phyloP scores from a whole-genome alignment of 768 basidiomycete genomes.

The Fomitopsis pulvina region DNA sequence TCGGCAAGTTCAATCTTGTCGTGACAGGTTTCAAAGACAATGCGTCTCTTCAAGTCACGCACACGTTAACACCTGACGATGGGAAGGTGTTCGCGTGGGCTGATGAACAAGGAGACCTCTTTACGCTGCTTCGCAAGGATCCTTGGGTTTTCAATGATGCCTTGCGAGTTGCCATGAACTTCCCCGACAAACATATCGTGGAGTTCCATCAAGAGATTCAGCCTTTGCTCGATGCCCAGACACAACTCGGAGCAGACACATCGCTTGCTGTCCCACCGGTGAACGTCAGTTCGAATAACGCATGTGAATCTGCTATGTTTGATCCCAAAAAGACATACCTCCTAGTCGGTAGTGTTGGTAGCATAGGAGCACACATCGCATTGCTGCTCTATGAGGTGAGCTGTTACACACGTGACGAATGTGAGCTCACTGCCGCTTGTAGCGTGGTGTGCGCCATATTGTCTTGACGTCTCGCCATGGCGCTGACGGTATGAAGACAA shows the following conservation, averaged over 20 bases:
- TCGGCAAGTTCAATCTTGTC: slow-evolving; percentile 6
- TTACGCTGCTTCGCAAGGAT: neutral
- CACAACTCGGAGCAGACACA: too few relatives aligned
- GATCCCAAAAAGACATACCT: slow-evolving; percentile 28
- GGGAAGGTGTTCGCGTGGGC: slow-evolving; percentile 13
- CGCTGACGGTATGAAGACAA: neutral
- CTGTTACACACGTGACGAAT: neutral
- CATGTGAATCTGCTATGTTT: too few relatives aligned
- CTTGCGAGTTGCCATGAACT: neutral
- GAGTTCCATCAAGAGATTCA: too few relatives aligned
- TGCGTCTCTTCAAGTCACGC: neutral
- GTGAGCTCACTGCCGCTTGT: slow-evolving; percentile 6
- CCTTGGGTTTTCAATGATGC: slow-evolving; percentile 11
- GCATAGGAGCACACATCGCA: slow-evolving; percentile 30
- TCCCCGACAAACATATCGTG: neutral
- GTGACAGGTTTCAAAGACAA: slow-evolving; percentile 4
- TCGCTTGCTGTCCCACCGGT: neutral
- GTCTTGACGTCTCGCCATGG: slow-evolving; percentile 16
- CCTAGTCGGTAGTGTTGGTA: slow-evolving; percentile 33
- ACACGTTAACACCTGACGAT: neutral
- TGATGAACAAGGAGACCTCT: slow-evolving; percentile 2
- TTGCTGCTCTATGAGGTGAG: slow-evolving; percentile 36
- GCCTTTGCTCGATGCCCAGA: too few relatives aligned
- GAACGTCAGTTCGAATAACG: too few relatives aligned
- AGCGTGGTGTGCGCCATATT: slow-evolving; percentile 19